Conservation (phyloP, 2,329 filamentous ascomycete species). For the Colletotrichum trifolii region DNA sequence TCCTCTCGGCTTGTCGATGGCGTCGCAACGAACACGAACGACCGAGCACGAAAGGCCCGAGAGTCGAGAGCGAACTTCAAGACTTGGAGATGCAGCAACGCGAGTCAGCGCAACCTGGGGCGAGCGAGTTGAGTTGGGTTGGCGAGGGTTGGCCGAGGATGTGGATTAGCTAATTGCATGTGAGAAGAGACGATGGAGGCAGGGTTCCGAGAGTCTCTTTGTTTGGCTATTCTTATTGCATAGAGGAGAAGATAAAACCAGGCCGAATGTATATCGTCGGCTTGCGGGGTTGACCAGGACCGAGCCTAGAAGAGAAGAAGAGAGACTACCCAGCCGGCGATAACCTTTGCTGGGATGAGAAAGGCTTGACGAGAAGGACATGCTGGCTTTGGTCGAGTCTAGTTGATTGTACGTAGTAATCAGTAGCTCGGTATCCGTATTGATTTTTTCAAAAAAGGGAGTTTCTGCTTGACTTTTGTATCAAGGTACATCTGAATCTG, state of each 20-base stretch:
- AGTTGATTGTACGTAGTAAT: too few species aligned
- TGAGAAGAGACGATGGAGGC: constrained; percentile 22
- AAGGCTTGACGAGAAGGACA: not conserved
- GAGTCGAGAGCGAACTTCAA: too few species aligned
- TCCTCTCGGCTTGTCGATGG: not conserved
- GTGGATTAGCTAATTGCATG: constrained; percentile 32
- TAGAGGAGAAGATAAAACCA: too few species aligned
- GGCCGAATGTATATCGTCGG: not conserved
- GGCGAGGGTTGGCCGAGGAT: constrained; percentile 20
- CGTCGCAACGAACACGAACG: constrained; percentile 3
- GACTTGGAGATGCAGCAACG: too few species aligned
- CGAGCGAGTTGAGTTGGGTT: not conserved
- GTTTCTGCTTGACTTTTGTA: too few species aligned
- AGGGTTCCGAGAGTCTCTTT: not conserved
- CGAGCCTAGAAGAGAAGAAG: not conserved
- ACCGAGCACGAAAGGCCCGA: too few species aligned
- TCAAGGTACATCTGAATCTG: too few species aligned
- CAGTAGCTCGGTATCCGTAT: too few species aligned
- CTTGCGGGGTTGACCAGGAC: constrained; percentile 6
- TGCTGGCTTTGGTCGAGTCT: too few species aligned
- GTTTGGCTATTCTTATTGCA: not conserved
- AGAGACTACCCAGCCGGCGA: not conserved
- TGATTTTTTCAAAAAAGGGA: too few species aligned
- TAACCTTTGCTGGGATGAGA: not conserved
- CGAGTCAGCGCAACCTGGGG: too few species aligned